Percentiles rank a stretch among this genome's conserved stretches.
Conservation (phyloP, 495 filamentous ascomycete species). For the Aspergillus heteromorphus region DNA sequence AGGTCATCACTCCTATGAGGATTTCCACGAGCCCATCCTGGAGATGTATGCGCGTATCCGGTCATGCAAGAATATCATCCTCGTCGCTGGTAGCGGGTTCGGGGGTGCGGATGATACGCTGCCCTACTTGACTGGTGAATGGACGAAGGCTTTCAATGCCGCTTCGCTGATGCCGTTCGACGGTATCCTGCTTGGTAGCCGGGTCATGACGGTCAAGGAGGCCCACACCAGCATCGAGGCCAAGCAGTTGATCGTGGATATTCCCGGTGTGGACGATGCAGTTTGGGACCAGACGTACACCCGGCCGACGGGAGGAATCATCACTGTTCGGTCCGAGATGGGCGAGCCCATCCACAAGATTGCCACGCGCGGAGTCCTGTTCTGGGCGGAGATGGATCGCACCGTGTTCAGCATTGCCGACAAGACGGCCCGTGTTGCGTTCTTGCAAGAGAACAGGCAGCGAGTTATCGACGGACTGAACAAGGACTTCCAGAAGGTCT, state of each 20-base stretch:
- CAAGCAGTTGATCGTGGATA: conserved; percentile 24
- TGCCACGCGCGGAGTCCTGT: conserved; percentile 29
- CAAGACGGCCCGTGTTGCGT: conserved; percentile 17
- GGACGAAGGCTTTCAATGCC: conserved; percentile 33
- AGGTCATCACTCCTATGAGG: conserved; percentile 49
- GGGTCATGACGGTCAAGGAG: conserved; percentile 47
- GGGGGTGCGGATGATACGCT: conserved; percentile 41
- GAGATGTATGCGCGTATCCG: conserved; percentile 16
- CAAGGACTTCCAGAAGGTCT: conserved; percentile 33
- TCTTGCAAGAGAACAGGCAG: conserved; percentile 17
- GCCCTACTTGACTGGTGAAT: conserved; percentile 42
- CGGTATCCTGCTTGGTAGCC: conserved; percentile 41
- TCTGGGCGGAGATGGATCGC: conserved; percentile 37
- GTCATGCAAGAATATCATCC: conserved; percentile 31
- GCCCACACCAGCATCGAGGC: conserved; percentile 28
- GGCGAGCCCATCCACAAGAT: conserved; percentile 41
- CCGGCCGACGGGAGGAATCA: conserved; percentile 24
- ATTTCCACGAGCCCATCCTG: conserved; percentile 46
- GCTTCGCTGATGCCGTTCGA: conserved; percentile 46
- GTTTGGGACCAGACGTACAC: conserved; percentile 28
- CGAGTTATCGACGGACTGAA: conserved; percentile 30
- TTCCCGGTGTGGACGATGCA: conserved; percentile 23
- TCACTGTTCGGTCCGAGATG: conserved; percentile 39
- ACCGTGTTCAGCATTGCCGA: conserved; percentile 28
- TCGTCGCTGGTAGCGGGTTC: conserved; percentile 48